Evolutionary conservation across 164 flowering plant genomes (phyloP).

Genomic region (Saururus chinensis): DNA sequence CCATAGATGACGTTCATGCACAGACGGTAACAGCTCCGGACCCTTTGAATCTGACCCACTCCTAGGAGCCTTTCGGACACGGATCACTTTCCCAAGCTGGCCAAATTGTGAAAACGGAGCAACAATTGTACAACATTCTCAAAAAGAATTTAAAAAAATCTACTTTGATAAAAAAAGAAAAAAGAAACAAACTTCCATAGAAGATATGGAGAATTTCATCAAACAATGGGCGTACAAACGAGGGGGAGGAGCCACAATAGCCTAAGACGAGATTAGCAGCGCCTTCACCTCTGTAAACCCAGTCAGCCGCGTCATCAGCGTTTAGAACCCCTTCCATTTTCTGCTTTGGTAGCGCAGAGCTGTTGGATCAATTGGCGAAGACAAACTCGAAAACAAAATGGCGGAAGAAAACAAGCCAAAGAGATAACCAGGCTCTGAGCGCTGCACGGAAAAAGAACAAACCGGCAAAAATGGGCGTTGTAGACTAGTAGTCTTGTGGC

Average conservation of each 20-base stretch:
- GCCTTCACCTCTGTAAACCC: slow-evolving; percentile 93
- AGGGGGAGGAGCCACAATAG: slow-evolving; percentile 59
- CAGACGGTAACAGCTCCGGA: slow-evolving; percentile 26
- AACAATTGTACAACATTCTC: not conserved
- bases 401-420: too few species aligned
- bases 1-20: slow-evolving; percentile 58
- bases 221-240: slow-evolving; percentile 33
- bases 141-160: not conserved
- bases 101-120: slow-evolving; percentile 1
- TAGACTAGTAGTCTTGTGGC: too few species aligned
- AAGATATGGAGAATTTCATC: not conserved
- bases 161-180: not conserved
- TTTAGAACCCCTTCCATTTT: slow-evolving; percentile 41
- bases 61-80: slow-evolving; percentile 48
- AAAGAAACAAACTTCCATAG: too few species aligned
- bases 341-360: too few species aligned
- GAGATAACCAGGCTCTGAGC: too few species aligned
- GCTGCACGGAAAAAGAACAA: not conserved
- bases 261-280: slow-evolving; percentile 78
- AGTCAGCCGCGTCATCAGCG: slow-evolving; percentile 53
- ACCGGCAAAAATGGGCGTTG: not conserved
- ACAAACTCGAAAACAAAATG: too few species aligned
- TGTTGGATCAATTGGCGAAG: too few species aligned
- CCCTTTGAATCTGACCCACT: slow-evolving; percentile 12
- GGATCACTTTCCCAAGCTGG: slow-evolving; percentile 75